A percentile compares a stretch with the other conserved stretches of the same genome.
Evolutionary conservation across 768 basidiomycete species (phyloP).

Genomic region (Tricholoma hemisulphureum): DNA sequence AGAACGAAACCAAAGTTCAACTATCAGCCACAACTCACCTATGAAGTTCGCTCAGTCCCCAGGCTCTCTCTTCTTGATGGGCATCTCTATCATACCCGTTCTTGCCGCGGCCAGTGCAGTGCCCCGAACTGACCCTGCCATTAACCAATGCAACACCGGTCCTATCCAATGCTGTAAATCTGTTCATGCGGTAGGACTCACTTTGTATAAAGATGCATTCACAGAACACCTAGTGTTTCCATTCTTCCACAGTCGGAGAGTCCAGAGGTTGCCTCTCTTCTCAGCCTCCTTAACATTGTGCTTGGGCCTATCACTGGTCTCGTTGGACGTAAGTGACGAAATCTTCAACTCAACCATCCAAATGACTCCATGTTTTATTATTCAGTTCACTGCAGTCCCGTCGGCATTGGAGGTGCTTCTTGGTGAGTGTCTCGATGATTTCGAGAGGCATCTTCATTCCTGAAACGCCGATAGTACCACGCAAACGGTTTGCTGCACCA

Average conservation of each 20-base stretch:
- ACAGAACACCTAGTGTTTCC: background rate
- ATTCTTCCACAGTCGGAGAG: background rate
- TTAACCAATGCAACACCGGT: slow-evolving; percentile 18
- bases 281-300: slow-evolving; percentile 7
- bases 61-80: slow-evolving; percentile 2
- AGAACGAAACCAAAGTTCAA: background rate
- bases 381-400: slow-evolving; percentile 12
- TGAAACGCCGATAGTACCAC: slow-evolving; percentile 1
- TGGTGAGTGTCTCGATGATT: slow-evolving; percentile 6
- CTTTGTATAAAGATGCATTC: background rate
- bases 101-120: slow-evolving; percentile 11
- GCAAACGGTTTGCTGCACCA: slow-evolving; percentile 19
- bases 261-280: background rate
- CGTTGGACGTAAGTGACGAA: slow-evolving; percentile 12
- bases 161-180: slow-evolving; percentile 18
- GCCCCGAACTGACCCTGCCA: slow-evolving; percentile 3
- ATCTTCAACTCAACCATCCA: background rate
- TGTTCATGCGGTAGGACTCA: slow-evolving; percentile 6
- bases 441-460: background rate
- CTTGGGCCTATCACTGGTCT: slow-evolving; percentile 3
- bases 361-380: background rate
- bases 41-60: slow-evolving; percentile 13
- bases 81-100: slow-evolving; percentile 3
- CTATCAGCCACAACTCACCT: background rate
- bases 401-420: slow-evolving; percentile 12